Base-by-base conservation (phyloP, 2,329 filamentous ascomycete genomes). In the Fusarium fracticaudum region DNA sequence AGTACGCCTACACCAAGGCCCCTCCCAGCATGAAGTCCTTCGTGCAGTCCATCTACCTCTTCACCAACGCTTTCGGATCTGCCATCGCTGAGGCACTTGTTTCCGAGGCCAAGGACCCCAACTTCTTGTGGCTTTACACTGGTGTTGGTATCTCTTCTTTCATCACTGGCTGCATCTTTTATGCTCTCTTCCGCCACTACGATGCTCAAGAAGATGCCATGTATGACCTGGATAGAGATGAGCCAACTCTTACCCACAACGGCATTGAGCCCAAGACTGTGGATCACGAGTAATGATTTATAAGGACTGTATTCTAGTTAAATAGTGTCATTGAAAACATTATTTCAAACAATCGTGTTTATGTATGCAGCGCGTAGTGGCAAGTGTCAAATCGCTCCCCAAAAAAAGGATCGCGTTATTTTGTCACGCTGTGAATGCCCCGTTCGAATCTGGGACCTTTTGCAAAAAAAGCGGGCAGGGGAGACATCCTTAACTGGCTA, bases 1-100 rank as follows among this genome's bases (percentile, higher is more conserved):
- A 94, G 80, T 93, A 94, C 74, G 92, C 91, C 24, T 94, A 91
- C 82, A 93, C 91, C 77, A 93, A 94, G 81, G 92, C 92, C 0
- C 92, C 92, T 5, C 87, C 88, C 47, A 89, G 86, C 79, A 93
- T 94, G 91, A 89, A 91, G 80, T 90, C 88, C 1, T 89, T 89
- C 84, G 84, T 89, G 37, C 87, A 86, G 79, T 86, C 86, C 18
- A 78, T 91, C n/a, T 91, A 89, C 76, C 84, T 91, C 64, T 85
- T 91, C 70, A 91, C 89, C 44, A 88, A 84, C 51, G 90, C 89
- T 7, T 85, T 89, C 50, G 89, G 88, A 7, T 86, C 89, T 5
- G 88, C 88, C 38, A 82, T 94, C 29, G 90, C 88, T 6, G 88
- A 91, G 74, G 87, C 91, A 6, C 83, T 93, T 18, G 87, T 89